Conservation (phyloP, 495 filamentous ascomycete genomes). For the Patellaria atrata region DNA sequence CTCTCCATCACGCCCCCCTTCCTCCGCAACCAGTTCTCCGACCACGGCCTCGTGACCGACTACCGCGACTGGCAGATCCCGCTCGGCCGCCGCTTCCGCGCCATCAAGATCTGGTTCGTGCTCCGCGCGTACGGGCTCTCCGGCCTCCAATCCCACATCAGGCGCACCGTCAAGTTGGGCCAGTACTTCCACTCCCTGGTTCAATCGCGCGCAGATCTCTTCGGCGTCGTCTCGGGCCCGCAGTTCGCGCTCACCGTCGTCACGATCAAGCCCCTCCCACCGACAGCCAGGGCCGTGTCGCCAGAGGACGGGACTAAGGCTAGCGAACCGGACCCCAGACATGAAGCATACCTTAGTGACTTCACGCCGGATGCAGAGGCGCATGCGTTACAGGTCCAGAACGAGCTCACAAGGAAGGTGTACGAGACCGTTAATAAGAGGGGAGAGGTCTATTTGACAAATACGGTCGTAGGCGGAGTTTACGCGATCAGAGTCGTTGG, state of each 20-base stretch:
- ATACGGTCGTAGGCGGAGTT: conserved; percentile 55
- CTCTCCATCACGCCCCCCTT: conserved; percentile 75
- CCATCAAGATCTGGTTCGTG: conserved; percentile 95
- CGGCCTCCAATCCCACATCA: conserved; percentile 62
- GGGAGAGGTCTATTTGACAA: conserved; percentile 75
- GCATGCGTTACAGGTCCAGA: conserved; percentile 36
- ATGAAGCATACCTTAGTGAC: conserved; percentile 20
- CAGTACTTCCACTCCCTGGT: conserved; percentile 52
- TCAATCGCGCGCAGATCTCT: conserved; percentile 48
- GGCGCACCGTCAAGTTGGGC: conserved; percentile 49
- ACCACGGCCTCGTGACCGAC: conserved; percentile 78
- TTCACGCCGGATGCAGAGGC: conserved; percentile 22
- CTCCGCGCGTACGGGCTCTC: conserved; percentile 70
- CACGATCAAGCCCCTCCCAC: conserved; percentile 31
- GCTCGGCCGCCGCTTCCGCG: conserved; percentile 79
- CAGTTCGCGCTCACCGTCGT: conserved; percentile 74
- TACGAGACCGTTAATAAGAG: conserved; percentile 62
- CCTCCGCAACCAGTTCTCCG: conserved; percentile 63
- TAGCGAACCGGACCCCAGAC: conserved; percentile 16
- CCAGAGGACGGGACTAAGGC: conserved; percentile 4
- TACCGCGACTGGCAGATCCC: conserved; percentile 99
- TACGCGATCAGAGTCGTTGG: conserved; percentile 76
- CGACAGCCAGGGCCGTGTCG: neutral
- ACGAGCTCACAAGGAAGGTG: conserved; percentile 59
- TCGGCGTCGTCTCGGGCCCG: conserved; percentile 61